phyloP scores from a whole-genome alignment of 2,329 filamentous ascomycete genomes.

The Ophiostoma triangulosporum region DNA sequence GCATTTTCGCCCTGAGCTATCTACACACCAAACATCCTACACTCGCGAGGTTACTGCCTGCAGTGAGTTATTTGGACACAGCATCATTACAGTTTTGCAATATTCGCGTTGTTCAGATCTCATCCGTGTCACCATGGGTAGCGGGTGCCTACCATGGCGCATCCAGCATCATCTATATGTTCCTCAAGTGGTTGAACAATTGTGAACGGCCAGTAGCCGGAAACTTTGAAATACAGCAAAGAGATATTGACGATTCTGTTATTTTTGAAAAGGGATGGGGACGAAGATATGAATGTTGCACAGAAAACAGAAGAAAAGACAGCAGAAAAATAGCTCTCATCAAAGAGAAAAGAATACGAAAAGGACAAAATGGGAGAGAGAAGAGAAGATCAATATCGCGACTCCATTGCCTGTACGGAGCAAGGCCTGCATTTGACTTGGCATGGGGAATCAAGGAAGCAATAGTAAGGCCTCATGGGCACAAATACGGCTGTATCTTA shows the following conservation, averaged over 20 bases:
- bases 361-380: neutral
- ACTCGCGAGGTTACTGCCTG: constrained; percentile 23
- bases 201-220: neutral
- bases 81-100: constrained; percentile 26
- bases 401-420: neutral
- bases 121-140: neutral
- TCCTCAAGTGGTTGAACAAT: neutral
- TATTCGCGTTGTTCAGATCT: constrained; percentile 14
- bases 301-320: neutral
- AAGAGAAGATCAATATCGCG: no score
- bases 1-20: constrained; percentile 25
- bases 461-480: constrained; percentile 2
- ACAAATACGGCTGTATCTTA: constrained; percentile 1
- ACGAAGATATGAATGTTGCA: neutral
- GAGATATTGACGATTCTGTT: neutral
- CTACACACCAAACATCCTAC: constrained; percentile 28
- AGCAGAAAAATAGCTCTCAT: no score
- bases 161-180: neutral
- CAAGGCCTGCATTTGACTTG: neutral
- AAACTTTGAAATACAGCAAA: neutral
- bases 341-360: neutral
- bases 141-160: neutral
- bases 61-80: constrained; percentile 26
- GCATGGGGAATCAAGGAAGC: neutral
- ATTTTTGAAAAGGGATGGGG: neutral